These are phyloP conservation scores for Triangularia setosa DNA, from an alignment of 2,329 filamentous ascomycete species.

Conservation along the genomic window DNA sequence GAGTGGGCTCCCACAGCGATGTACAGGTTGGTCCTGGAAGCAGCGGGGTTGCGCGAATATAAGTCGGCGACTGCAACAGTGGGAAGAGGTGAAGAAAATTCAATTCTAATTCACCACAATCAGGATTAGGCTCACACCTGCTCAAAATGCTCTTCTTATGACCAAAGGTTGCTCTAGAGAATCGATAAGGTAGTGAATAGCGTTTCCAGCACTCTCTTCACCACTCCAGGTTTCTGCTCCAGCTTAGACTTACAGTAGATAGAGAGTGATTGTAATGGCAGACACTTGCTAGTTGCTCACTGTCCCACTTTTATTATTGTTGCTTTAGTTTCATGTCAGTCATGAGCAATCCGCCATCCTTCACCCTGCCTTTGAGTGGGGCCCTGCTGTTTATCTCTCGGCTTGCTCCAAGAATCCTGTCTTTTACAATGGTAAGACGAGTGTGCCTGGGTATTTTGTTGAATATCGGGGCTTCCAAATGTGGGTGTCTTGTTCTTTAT, in stretches of 20 bases:
- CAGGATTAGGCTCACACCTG: not conserved
- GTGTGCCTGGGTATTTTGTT: not conserved
- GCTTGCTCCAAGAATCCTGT: not conserved
- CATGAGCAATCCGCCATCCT: not conserved
- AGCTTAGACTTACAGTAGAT: not conserved
- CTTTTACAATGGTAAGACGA: not conserved
- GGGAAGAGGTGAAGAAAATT: not conserved
- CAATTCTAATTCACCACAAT: not conserved
- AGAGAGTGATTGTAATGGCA: not conserved
- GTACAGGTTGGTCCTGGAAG: constrained; percentile 6
- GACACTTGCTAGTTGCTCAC: not conserved
- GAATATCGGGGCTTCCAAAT: not conserved
- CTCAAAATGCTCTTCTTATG: not conserved
- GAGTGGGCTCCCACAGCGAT: not conserved
- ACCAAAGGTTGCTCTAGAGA: not conserved
- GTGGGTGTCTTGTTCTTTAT: too few species aligned
- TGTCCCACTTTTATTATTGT: not conserved
- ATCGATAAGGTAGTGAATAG: not conserved
- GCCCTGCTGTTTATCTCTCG: not conserved
- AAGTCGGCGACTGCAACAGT: constrained; percentile 12
- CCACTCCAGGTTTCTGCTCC: not conserved
- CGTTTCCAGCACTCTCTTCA: not conserved
- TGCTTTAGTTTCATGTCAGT: not conserved
- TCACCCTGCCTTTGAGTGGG: not conserved
- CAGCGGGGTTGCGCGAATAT: constrained; percentile 27